Evolutionary conservation across 2,329 filamentous ascomycete genomes (phyloP).

Genomic region (Botrytis aclada): DNA sequence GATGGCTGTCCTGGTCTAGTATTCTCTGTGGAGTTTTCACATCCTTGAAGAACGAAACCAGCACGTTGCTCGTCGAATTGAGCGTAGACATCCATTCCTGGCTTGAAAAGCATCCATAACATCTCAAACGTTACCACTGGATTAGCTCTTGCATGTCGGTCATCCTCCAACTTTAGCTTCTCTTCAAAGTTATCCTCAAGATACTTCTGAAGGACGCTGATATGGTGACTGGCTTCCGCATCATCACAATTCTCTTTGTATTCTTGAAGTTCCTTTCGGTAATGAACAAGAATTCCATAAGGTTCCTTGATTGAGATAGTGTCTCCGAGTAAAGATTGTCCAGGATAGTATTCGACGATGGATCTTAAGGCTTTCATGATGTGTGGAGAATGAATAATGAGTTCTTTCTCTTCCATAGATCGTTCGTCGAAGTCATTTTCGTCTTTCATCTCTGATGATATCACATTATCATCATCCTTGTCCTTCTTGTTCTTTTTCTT

Average conservation of each 20-base stretch:
- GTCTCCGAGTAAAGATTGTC: conserved; percentile 26
- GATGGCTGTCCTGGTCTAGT: conserved; percentile 23
- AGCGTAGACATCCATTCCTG: conserved; percentile 29
- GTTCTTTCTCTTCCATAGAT: conserved; percentile 30
- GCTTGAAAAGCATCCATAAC: conserved; percentile 32
- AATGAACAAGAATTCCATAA: conserved; percentile 40
- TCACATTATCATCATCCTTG: conserved; percentile 17
- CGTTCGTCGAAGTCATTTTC: conserved; percentile 27
- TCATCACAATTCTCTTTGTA: conserved; percentile 28
- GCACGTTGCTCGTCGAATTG: conserved; percentile 26
- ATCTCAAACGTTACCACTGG: conserved; percentile 31
- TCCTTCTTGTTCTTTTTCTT: conserved; percentile 24
- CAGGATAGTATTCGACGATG: conserved; percentile 30
- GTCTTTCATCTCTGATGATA: conserved; percentile 1
- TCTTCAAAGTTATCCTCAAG: conserved; percentile 29
- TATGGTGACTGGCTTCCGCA: conserved; percentile 27
- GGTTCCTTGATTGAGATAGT: conserved; percentile 37
- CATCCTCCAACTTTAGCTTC: conserved; percentile 27
- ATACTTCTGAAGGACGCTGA: conserved; percentile 26
- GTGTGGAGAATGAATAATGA: conserved; percentile 29
- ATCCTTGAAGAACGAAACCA: conserved; percentile 27
- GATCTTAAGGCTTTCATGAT: conserved; percentile 30
- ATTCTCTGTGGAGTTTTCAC: conserved; percentile 16
- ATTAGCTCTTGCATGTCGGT: conserved; percentile 20
- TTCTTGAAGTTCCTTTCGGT: conserved; percentile 28